These are phyloP conservation scores for Mycosphaerella arachidis DNA, from an alignment of 2,329 filamentous ascomycete genomes.

Conservation along the genomic window DNA sequence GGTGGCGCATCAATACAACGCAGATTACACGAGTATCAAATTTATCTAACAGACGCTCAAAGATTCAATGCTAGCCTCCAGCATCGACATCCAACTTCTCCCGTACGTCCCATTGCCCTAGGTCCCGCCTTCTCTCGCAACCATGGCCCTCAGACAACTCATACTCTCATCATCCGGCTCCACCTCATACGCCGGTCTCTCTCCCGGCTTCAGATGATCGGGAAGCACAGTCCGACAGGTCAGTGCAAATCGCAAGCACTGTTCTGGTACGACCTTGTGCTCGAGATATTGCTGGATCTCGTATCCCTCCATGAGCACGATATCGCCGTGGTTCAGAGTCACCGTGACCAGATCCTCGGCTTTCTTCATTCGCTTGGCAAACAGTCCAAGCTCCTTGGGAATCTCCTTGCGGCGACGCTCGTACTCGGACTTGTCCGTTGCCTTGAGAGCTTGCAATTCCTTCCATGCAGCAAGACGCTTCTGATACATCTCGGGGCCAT, in stretches of 20 bases:
- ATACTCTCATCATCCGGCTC: slow-evolving; percentile 29
- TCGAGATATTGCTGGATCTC: slow-evolving; percentile 58
- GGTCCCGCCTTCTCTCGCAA: background rate
- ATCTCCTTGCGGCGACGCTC: slow-evolving; percentile 30
- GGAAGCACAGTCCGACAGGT: slow-evolving; percentile 52
- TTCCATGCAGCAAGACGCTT: slow-evolving; percentile 33
- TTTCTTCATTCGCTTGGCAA: slow-evolving; percentile 29
- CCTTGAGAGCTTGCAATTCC: slow-evolving; percentile 25
- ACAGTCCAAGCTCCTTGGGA: slow-evolving; percentile 36
- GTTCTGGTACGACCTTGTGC: slow-evolving; percentile 51
- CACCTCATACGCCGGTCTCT: slow-evolving; percentile 38
- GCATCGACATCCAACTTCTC: background rate
- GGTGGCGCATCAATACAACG: too few relatives aligned
- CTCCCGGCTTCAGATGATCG: slow-evolving; percentile 38
- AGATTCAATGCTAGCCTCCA: background rate
- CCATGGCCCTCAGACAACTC: slow-evolving; percentile 15
- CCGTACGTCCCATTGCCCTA: background rate
- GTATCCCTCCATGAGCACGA: slow-evolving; percentile 60
- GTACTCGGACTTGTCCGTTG: slow-evolving; percentile 22
- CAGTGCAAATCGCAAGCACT: slow-evolving; percentile 53
- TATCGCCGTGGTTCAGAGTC: slow-evolving; percentile 58
- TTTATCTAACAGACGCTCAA: too few relatives aligned
- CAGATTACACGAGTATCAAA: too few relatives aligned
- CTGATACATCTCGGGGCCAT: slow-evolving; percentile 28
- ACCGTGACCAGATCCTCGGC: slow-evolving; percentile 40